Base-by-base conservation (phyloP, 768 basidiomycete genomes). In the Suillus americanus region DNA sequence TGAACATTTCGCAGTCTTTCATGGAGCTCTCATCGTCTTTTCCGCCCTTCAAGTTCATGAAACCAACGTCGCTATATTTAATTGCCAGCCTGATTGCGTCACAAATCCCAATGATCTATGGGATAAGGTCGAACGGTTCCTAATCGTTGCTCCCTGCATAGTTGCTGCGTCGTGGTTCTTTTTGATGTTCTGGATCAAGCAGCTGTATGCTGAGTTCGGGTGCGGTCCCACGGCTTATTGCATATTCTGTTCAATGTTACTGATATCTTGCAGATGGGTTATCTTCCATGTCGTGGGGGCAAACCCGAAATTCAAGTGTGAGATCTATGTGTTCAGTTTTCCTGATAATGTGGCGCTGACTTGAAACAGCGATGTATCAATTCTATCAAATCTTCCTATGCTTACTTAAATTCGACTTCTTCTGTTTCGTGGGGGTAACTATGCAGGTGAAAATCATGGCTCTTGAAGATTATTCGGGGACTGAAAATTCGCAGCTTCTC, bases 261-360 rank as follows among this genome's bases (percentile, higher is more conserved):
- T 50, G 9, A 63, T 10, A 60, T 61, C 33, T 40, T 14, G 16
- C 66, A 94, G 92, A 51, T 95, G 93, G 94, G 92, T 91, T 46
- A 91, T 95, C 71, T 95, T 95, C 80, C 93, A 94, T 71, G 87
- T 91, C 41, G 92, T 94, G 25, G 92, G 92, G 38, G 93, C 93
- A 41, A 91, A 93, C 69, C 90, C 90, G 12, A 89, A 82, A 69
- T 88, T 91, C 85, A 94, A 94, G 78, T 84, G 93, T 92, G 67
- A 64, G 86, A 74, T 33, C 33, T 18, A 55, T 50, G 18, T 64
- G 35, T 30, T 45, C 48, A 12, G 8, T 61, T 28, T 45, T 9
- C 9, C 12, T 23, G 12, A 55, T 45, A 25, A n/a, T 10, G 37
- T 62, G 5, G 59, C 57, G 65, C 30, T 64, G 48, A 46, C 54